Percentiles rank a stretch among this genome's conserved stretches.
These are phyloP conservation scores for Citropsis articulata DNA, from an alignment of 345 rosid genomes.

Conservation along the genomic window DNA sequence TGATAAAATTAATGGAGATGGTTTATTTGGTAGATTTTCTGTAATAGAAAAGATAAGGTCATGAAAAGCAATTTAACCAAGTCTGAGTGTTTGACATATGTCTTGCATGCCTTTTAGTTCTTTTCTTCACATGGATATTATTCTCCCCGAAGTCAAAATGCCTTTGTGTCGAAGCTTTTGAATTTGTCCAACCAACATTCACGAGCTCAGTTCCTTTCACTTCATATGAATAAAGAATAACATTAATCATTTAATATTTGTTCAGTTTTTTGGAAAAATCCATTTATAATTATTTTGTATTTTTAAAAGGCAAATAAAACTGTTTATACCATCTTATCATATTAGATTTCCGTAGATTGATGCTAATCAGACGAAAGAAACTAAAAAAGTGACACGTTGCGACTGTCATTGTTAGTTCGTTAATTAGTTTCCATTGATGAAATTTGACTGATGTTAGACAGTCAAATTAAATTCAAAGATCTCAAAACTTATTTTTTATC, in stretches of 20 bases:
- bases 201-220: not conserved
- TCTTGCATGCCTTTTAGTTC: not conserved
- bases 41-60: not conserved
- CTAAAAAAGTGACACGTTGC: not conserved
- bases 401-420: not conserved
- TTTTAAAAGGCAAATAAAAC: not conserved
- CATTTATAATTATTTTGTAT: not conserved
- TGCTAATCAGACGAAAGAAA: not conserved
- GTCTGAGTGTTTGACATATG: not conserved
- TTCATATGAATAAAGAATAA: not conserved
- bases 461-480: constrained; percentile 2
- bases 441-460: not conserved
- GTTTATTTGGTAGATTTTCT: not conserved
- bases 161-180: not conserved
- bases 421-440: not conserved
- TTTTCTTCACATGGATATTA: not conserved
- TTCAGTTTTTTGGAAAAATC: no score
- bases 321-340: not conserved
- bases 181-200: not conserved
- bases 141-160: not conserved
- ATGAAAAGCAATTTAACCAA: not conserved
- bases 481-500: not conserved
- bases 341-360: not conserved
- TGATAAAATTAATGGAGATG: not conserved
- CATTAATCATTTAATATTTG: no score